Evolutionary conservation across 768 basidiomycete genomes (phyloP).

Genomic region (Auriculariales sp.): DNA sequence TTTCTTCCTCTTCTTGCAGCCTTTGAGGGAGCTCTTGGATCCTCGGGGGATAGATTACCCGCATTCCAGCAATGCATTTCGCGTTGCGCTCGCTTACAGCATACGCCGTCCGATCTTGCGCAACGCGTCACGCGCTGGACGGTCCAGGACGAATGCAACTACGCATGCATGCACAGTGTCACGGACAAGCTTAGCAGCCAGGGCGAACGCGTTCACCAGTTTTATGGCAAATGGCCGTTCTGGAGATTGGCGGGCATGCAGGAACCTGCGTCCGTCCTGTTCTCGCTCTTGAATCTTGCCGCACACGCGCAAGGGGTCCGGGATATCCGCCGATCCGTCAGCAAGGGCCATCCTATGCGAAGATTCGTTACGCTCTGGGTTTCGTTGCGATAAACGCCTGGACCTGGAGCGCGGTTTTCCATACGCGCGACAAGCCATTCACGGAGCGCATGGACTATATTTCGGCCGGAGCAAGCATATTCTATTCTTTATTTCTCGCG

Average conservation of each 20-base stretch:
- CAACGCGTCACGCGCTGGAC: conserved; percentile 72
- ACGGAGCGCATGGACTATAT: conserved; percentile 96
- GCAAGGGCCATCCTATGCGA: conserved; percentile 52
- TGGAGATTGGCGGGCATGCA: conserved; percentile 79
- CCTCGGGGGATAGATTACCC: neutral
- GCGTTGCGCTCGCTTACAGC: neutral
- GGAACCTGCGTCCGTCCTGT: conserved; percentile 84
- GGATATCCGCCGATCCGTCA: conserved; percentile 31
- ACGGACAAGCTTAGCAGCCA: conserved; percentile 36
- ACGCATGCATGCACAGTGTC: conserved; percentile 71
- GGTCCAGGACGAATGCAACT: conserved; percentile 78
- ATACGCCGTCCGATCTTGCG: conserved; percentile 20
- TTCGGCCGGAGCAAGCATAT: conserved; percentile 74
- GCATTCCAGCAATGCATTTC: neutral
- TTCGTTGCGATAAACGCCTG: conserved; percentile 74
- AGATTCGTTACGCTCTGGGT: conserved; percentile 49
- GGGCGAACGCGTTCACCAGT: conserved; percentile 42
- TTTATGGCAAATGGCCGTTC: conserved; percentile 97
- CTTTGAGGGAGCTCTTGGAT: no score
- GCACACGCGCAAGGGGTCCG: conserved; percentile 50
- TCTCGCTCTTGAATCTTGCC: conserved; percentile 77
- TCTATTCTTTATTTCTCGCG: conserved; percentile 68
- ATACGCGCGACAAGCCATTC: conserved; percentile 68
- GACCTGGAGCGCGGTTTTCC: conserved; percentile 86
- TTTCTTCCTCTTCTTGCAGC: no score